Base-by-base conservation (phyloP, 768 basidiomycete species). In the Lentinula edodes region DNA sequence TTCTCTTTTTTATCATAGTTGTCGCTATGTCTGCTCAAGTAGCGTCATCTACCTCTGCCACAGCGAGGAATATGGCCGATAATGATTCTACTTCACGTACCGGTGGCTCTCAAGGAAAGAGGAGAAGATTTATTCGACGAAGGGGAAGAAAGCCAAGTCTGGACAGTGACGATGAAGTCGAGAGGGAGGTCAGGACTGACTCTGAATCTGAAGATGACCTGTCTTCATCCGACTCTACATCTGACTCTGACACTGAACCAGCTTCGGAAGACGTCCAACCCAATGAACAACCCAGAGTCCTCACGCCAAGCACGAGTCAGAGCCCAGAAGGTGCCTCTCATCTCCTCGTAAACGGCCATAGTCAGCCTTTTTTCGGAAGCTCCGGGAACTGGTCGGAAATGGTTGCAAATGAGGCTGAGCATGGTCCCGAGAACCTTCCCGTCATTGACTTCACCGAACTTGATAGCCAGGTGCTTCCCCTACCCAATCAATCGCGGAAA, bases 401-500 rank as follows among this genome's bases (percentile, higher is more conserved):
- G 85, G 89, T 92, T n/a, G 80, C 87, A 16, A 87, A 87, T 62
- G 88, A 90, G 73, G 80, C 73, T 48, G 75, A 74, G n/a, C 80
- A 86, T 63, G 88, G 86, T 18, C 76, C 83, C 52, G 83, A 82
- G 7, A 83, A 85, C 32, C 78, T 93, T 7, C 92, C 91, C 39
- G 87, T 93, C 66, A 86, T 93, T 65, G 89, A 92, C 61, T 94
- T 93, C 68, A 80, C 84, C 57, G 88, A 93, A 61, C 79, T 85
- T 69, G 78, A 79, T 58, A 75, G 70, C 34, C 72, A 78, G 23
- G 64, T 76, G 39, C 68, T 74, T 52, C 65, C 73, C 35, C 62
- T 69, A 42, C 46, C 66, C 61, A 72, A 66, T 53, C 61, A 66
- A 28, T 65, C 76, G 46, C 78, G 80, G 57, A 84, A 79, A 67